Base-by-base conservation (phyloP, 352 stramenopile species). In the Globisporangium iwayamae region DNA sequence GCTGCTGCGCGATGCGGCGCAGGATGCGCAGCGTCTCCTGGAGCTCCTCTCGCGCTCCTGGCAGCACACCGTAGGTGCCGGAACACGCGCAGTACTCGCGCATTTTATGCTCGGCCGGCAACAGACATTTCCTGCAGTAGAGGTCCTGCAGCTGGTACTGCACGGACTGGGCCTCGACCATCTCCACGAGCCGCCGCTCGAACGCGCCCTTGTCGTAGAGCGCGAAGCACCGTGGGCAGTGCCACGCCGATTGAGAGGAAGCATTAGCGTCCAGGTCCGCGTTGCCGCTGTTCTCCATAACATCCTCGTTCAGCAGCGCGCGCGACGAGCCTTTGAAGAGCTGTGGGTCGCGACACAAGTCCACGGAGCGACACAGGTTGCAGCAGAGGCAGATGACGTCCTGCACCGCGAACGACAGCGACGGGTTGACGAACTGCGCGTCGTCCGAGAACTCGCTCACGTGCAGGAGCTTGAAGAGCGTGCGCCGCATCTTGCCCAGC, bases 351-450 rank as follows among this genome's bases (percentile, higher is more conserved):
- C 94, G 89, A 72, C 96, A 99, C 13, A 99, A 71, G 75, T 99
- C 97, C n/a, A 99, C 76, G 45, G 99, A 93, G 25, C 89, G 79
- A 61, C 91, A 98, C 60, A 98, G 79, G 56, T 98, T 97, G 76
- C 97, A 99, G 70, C 92, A 93, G 13, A 86, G 73, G 68, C 98
- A 99, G 68, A 99, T 98, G 18, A 99, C 89, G 73, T 99, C 97
- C 13, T 89, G 88, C n/a, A 99, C 76, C 9, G 98, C 85, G 65
- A 99, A 98, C 20, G 83, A 94, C 43, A 96, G 78, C 56, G 91
- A 98, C 53, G 96, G 97, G 74, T 99, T 98, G 14, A 79, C 75
- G 78, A 98, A 99, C 63, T 91, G 61, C 2, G 95, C 89, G 62
- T 93, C 82, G 8, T 89, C 83, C 0, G 74, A 60, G 57, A 93